Evolutionary conservation across 2,329 filamentous ascomycete genomes (phyloP).

Genomic region (Coniosporium uncinatum): DNA sequence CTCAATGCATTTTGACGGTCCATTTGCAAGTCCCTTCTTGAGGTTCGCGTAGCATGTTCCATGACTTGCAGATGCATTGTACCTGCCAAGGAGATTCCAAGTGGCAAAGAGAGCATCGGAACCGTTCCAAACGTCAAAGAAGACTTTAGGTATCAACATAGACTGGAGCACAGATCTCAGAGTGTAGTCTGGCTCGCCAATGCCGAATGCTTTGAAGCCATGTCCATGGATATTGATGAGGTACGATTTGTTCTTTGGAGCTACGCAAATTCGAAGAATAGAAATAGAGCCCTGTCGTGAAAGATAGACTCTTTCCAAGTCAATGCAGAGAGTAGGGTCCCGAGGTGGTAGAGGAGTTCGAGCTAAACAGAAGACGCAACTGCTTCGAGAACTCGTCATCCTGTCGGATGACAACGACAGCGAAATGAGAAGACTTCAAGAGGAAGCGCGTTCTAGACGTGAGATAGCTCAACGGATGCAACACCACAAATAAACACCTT

Average conservation of each 20-base stretch:
- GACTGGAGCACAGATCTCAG: constrained; percentile 39
- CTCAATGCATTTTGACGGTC: constrained; percentile 33
- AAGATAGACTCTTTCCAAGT: constrained; percentile 42
- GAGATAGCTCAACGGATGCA: too few species aligned
- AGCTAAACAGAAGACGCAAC: too few species aligned
- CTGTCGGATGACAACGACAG: too few species aligned
- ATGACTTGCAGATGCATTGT: constrained; percentile 51
- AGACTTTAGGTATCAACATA: constrained; percentile 36
- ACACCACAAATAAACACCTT: too few species aligned
- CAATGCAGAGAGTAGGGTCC: constrained; percentile 40
- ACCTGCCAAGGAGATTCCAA: constrained; percentile 36
- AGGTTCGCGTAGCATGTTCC: constrained; percentile 36
- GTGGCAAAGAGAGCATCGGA: constrained; percentile 47
- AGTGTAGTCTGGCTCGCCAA: constrained; percentile 12
- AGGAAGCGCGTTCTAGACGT: too few species aligned
- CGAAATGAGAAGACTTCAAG: too few species aligned
- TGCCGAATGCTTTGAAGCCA: constrained; percentile 29
- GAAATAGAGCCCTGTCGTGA: constrained; percentile 36
- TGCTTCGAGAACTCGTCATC: too few species aligned
- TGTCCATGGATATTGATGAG: constrained; percentile 40
- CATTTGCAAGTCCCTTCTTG: constrained; percentile 16
- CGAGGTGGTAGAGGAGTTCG: too few species aligned
- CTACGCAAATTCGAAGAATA: constrained; percentile 33
- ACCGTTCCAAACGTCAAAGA: constrained; percentile 55
- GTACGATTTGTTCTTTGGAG: constrained; percentile 22